Evolutionary conservation across 2,329 filamentous ascomycete genomes (phyloP).

Genomic region (Colletotrichum liriopes): DNA sequence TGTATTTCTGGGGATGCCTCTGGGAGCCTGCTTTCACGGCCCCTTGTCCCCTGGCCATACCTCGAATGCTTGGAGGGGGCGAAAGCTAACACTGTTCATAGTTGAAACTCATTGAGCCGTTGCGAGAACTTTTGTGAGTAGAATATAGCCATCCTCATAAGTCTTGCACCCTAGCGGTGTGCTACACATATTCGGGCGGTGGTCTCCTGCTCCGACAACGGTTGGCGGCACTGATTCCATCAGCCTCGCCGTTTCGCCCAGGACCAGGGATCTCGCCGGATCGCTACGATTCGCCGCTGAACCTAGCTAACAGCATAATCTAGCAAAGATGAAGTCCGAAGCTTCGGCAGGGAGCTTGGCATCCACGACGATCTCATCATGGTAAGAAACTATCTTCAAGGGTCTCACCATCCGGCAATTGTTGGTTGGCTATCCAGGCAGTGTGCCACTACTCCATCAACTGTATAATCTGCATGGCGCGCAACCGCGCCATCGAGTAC

Average conservation of each 20-base stretch:
- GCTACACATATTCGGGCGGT: background rate
- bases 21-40: no score
- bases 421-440: no score
- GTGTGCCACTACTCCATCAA: no score
- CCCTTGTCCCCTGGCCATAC: no score
- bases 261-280: background rate
- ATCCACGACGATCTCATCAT: constrained; percentile 66
- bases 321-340: constrained; percentile 48
- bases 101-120: constrained; percentile 44
- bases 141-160: background rate
- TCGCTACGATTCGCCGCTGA: background rate
- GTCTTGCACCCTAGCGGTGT: background rate
- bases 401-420: no score
- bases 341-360: constrained; percentile 50
- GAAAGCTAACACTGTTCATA: constrained; percentile 34
- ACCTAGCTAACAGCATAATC: background rate
- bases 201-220: background rate
- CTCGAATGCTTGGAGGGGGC: background rate
- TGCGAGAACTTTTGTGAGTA: constrained; percentile 50
- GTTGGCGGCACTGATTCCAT: background rate
- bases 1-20: background rate
- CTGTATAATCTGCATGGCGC: no score
- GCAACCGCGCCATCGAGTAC: no score
- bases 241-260: background rate
- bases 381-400: background rate